Evolutionary conservation across 129 eudicot genomes (phyloP).

Genomic region (Arctium lappa): DNA sequence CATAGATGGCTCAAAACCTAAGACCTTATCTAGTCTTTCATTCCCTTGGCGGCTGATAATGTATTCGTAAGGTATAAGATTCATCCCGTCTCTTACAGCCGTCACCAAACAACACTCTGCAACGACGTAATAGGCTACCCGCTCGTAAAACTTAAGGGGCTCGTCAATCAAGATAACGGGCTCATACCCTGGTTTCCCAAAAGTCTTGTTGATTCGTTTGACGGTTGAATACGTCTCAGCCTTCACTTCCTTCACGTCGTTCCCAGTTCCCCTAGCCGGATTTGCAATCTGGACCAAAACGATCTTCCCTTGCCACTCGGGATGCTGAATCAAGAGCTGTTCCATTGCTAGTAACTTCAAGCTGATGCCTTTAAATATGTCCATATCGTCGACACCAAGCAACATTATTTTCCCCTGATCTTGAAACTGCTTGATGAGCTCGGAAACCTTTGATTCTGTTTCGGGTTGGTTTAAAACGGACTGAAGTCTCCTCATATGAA

Average conservation of each 20-base stretch:
- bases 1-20: constrained; percentile 35
- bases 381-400: constrained; percentile 86
- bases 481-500: constrained; percentile 64
- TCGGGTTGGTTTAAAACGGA: constrained; percentile 50
- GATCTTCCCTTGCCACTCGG: constrained; percentile 68
- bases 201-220: constrained; percentile 50
- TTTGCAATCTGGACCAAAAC: constrained; percentile 76
- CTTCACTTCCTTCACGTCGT: constrained; percentile 73
- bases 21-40: constrained; percentile 49
- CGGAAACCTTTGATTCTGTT: constrained; percentile 61
- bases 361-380: constrained; percentile 78
- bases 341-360: constrained; percentile 84
- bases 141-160: constrained; percentile 53
- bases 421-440: constrained; percentile 45
- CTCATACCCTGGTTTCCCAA: constrained; percentile 57
- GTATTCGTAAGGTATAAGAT: constrained; percentile 79
- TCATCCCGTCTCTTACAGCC: constrained; percentile 85
- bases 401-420: constrained; percentile 57
- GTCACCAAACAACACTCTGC: constrained; percentile 84
- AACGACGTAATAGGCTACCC: constrained; percentile 63
- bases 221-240: constrained; percentile 59
- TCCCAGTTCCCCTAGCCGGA: constrained; percentile 75
- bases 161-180: constrained; percentile 58
- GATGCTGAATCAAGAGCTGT: constrained; percentile 63
- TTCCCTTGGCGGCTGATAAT: constrained; percentile 67